A percentile compares a stretch with the other conserved stretches of the same genome.
These are phyloP conservation scores for Mimosa bimucronata DNA, from an alignment of 306 rosid genomes.

Conservation along the genomic window DNA sequence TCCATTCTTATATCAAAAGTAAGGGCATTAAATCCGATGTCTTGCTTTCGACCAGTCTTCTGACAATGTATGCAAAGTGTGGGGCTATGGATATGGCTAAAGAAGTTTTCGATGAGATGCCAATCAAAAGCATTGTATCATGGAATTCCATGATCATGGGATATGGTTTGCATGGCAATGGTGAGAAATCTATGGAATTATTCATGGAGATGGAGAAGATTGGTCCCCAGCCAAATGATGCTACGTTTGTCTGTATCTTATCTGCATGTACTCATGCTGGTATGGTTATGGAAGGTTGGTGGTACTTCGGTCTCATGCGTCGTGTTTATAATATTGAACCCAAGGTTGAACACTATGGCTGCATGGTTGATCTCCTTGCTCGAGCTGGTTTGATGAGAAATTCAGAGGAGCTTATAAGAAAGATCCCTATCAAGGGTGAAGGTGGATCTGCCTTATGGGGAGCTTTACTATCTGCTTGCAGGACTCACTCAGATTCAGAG, in stretches of 20 bases:
- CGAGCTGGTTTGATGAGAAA: conserved; percentile 63
- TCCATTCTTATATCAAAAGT: conserved; percentile 54
- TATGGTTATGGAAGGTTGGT: conserved; percentile 78
- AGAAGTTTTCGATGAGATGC: conserved; percentile 63
- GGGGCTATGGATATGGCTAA: conserved; percentile 67
- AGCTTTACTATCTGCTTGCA: conserved; percentile 73
- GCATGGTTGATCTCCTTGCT: conserved; percentile 77
- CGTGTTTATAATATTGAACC: conserved; percentile 69
- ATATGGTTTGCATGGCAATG: conserved; percentile 64
- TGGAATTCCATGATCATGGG: conserved; percentile 80
- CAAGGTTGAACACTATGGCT: conserved; percentile 70
- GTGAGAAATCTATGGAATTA: conserved; percentile 52
- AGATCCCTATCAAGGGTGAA: conserved; percentile 53
- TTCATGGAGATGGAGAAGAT: conserved; percentile 61
- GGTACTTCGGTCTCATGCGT: conserved; percentile 62
- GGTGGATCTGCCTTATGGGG: conserved; percentile 70
- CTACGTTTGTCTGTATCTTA: conserved; percentile 61
- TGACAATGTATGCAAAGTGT: conserved; percentile 69
- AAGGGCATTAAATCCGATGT: conserved; percentile 50
- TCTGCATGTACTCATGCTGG: conserved; percentile 70
- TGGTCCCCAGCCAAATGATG: conserved; percentile 55
- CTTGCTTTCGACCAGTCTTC: conserved; percentile 62
- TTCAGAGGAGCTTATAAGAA: conserved; percentile 57
- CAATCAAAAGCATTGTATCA: conserved; percentile 56
- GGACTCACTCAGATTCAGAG: conserved; percentile 52